Evolutionary conservation across 225 moss, liverwort and hornwort species (phyloP).

Genomic region (Thuidium tamariscinum): DNA sequence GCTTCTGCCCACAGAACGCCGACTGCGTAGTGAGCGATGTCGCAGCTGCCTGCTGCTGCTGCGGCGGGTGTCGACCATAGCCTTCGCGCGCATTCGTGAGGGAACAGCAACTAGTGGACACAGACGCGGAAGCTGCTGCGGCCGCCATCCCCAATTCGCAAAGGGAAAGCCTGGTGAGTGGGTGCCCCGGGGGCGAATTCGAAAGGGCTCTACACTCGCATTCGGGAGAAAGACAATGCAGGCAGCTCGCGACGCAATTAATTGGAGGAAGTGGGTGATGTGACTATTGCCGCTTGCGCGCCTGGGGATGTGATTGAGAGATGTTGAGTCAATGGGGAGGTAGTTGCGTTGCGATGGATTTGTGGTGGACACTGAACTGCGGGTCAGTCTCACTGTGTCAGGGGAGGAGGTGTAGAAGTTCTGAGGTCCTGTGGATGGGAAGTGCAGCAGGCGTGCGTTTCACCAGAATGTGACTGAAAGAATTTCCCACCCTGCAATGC

Average conservation of each 20-base stretch:
- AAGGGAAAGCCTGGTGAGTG: not conserved
- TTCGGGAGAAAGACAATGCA: not conserved
- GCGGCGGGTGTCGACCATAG: not conserved
- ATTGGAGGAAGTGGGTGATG: not conserved
- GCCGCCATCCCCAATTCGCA: not conserved
- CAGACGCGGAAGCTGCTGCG: constrained; percentile 2
- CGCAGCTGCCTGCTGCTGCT: not conserved
- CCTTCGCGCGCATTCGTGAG: not conserved
- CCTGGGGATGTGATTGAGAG: not conserved
- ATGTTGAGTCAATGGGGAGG: not conserved
- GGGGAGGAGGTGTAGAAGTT: too few relatives aligned
- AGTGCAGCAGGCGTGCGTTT: not conserved
- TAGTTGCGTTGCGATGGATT: not conserved
- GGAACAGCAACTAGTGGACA: constrained; percentile 13
- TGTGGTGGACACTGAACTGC: not conserved
- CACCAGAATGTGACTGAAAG: not conserved
- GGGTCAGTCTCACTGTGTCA: not conserved
- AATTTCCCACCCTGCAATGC: not conserved
- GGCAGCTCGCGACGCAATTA: not conserved
- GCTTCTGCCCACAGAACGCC: constrained; percentile 13
- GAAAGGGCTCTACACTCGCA: not conserved
- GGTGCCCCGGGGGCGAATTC: not conserved
- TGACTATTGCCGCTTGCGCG: not conserved
- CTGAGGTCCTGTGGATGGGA: not conserved
- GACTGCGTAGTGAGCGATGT: not conserved